Evolutionary conservation across 495 filamentous ascomycete species (phyloP), one percentile per base, ranked within the genome.

Genomic region (Aspergillus homomorphus): DNA sequence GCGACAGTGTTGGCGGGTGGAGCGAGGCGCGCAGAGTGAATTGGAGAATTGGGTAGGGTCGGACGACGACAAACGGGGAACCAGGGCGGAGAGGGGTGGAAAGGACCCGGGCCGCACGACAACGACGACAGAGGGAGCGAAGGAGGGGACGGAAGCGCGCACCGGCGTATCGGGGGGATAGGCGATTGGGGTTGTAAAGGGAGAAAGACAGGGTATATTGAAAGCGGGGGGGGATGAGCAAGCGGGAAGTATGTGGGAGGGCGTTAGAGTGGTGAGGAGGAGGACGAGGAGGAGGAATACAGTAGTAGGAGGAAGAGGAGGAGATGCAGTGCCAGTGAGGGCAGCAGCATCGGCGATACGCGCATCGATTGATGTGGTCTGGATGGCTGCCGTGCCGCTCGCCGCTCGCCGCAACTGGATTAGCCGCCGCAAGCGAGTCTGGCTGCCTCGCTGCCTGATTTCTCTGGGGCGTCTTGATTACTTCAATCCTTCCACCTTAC

Each of bases 371-470:
- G 65, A 69, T 72, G 73, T 66, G 59, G 63, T 71, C 72, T 75
- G 73, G 70, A 66, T 78, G 73, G 75, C 72, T 72, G 66, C 69
- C 67, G 62, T 75, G 72, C 72, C 75, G 62, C 64, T 63, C 61
- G 12, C 12, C 33, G 33, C 33, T 38, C 6, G 73, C 71, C 70
- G 73, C 75, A 76, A 75, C 63, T 63, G 68, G 73, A 62, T 72
- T 76, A 79, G 70, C 65, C 76, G 76, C 76, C 65, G 66, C 66
- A 75, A 76, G 72, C 73, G 73, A 75, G 63, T 55, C 20, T 53
- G 53, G 55, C 8, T 65, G 64, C 53, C 53, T 33, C 14, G 19
- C 58, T 63, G 58, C 61, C 48, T 23, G 53, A 50, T 54, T 59
- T 42, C n/a, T n/a, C n/a, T n/a, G n/a, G n/a, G n/a, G n/a, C n/a